Base-by-base conservation (phyloP, 225 moss, liverwort and hornwort genomes). In the Sphagnum tenellum region DNA sequence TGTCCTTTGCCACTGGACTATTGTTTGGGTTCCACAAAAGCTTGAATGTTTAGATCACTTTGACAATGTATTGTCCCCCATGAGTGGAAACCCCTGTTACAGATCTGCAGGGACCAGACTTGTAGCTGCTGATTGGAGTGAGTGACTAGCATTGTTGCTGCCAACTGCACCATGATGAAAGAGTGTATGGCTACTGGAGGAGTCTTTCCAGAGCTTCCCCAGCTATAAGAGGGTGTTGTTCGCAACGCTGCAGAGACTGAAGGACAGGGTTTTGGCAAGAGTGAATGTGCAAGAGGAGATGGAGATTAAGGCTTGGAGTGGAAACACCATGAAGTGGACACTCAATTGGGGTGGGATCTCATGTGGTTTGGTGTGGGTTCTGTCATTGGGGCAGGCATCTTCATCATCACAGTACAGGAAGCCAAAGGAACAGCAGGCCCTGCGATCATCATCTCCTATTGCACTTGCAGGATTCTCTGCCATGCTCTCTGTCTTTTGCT, bases 361-460 rank as follows among this genome's bases (percentile, higher is more conserved):
- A 47, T 88, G 63, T 92, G 95, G 95, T 90, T 96, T 65, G 88
- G 88, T 49, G 79, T 92, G 3, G 92, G 92, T 0, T 80, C 89
- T 0, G 85, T 88, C 7, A 68, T 90, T 5, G 92, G 88, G 56
- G 88, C 95, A 0, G 95, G 95, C 0, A 86, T 95, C 56, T 95
- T 95, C 55, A 89, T 95, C 6, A 81, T 95, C 60, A 95, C 92
- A 0, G 95, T 92, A 10, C 79, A 73, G 61, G 95, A 90, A 52
- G 92, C 95, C 0, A 70, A 68, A 3, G 47, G 59, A 3, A 51
- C 81, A 8, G 88, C 89, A 0, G 95, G 95, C 2, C 86, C 95
- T 2, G 72, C 92, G 2, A 76, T 92, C 48, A 63, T 96, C 64
- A 3, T 92, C 59, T 92, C 92, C 8, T 96, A 90, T n/a, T 46